Base-by-base conservation (phyloP, 139 green algal species). In the Mesotaenium endlicherianum region DNA sequence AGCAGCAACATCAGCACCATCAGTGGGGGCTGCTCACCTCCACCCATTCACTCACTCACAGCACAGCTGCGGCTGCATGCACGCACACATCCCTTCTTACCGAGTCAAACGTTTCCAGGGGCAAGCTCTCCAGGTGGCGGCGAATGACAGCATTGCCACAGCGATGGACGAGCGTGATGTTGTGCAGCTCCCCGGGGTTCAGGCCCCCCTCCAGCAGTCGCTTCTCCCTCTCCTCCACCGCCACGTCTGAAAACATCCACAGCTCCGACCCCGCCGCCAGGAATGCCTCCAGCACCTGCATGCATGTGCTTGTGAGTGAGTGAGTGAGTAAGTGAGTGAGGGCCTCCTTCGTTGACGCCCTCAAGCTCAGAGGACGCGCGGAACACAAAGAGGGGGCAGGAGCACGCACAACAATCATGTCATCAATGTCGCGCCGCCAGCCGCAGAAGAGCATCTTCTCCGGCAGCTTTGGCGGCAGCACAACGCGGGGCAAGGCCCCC, bases 401-500 rank as follows among this genome's bases (percentile, higher is more conserved):
- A n/a, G n/a, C n/a, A 36, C 70, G 26, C 40, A 86, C 80, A 31
- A 55, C 44, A 30, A 93, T 91, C 58, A 93, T 86, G 75, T 93
- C 90, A 59, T 91, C 83, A 80, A 93, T 90, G 80, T 93, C 90
- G 26, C 90, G 84, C 16, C 90, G 78, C 90, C 90, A 93, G 8
- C 90, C 90, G 11, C 75, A 84, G 59, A 93, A 93, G n/a, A 93
- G 75, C 0, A 93, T 81, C 30, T 84, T 86, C 83, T 93, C 90
- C 20, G 81, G 84, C 74, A 68, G 26, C 57, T 75, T 88, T 44
- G 80, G 69, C 36, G 79, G 79, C 40, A 80, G n/a, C 8, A 39
- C 31, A n/a, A 79, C 41, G 26, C 64, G 64, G 47, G 79, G 79
- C 31, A 83, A 53, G 42, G 17, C 36, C 31, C 20, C 75, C 11